These are phyloP conservation scores for Diaporthe sp. DNA, from an alignment of 2,329 filamentous ascomycete genomes.

Conservation along the genomic window DNA sequence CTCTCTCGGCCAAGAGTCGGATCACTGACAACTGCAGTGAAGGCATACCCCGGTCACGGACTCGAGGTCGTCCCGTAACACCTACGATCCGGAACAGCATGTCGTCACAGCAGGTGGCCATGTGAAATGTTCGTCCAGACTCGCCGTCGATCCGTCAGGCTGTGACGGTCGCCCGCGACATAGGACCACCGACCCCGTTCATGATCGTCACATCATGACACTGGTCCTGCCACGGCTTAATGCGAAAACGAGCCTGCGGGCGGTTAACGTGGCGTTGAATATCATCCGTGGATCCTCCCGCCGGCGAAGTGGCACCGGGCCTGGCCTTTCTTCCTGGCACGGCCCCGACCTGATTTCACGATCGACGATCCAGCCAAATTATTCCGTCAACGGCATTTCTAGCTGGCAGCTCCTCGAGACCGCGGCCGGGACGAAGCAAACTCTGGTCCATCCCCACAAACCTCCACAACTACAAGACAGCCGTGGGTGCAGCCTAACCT, in stretches of 20 bases:
- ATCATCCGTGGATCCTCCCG: background rate
- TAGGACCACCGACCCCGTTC: background rate
- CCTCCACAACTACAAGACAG: conserved; percentile 15
- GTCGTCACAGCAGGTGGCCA: background rate
- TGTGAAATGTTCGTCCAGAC: conserved; percentile 19
- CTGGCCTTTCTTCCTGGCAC: conserved; percentile 2
- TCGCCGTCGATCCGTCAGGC: background rate
- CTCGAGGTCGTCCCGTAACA: background rate
- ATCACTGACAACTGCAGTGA: background rate
- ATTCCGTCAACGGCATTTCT: conserved; percentile 4
- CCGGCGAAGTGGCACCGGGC: background rate
- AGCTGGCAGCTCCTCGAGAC: background rate
- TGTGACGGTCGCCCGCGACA: conserved; percentile 5
- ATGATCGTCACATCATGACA: conserved; percentile 17
- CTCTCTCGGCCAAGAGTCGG: background rate
- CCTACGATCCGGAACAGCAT: conserved; percentile 3
- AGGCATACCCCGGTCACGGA: background rate
- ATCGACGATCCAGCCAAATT: conserved; percentile 5
- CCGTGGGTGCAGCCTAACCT: background rate
- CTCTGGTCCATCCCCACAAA: conserved; percentile 14
- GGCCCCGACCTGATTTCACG: background rate
- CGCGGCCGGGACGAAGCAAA: background rate
- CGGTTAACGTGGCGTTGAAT: background rate
- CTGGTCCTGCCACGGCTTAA: conserved; percentile 1
- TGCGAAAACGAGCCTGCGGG: background rate